These are phyloP conservation scores for Didymella segeticola DNA, from an alignment of 2,329 filamentous ascomycete species.

Conservation along the genomic window DNA sequence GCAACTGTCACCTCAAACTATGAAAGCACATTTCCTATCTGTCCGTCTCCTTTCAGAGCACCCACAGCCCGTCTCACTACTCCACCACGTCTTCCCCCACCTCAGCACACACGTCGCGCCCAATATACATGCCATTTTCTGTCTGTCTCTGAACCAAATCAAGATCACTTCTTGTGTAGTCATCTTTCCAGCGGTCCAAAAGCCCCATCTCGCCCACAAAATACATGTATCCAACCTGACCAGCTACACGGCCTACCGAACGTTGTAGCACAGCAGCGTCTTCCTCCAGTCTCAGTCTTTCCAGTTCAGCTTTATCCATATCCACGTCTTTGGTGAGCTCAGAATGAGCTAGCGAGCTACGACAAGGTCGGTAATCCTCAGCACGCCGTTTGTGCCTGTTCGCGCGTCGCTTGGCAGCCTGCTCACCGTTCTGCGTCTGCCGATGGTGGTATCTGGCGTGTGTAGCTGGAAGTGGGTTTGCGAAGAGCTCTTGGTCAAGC, in stretches of 20 bases:
- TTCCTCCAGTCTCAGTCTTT: slow-evolving; percentile 19
- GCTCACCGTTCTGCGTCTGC: background rate
- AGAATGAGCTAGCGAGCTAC: slow-evolving; percentile 32
- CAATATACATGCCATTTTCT: background rate
- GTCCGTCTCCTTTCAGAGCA: too few species aligned
- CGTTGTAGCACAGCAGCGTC: slow-evolving; percentile 20
- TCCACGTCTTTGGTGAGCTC: slow-evolving; percentile 24
- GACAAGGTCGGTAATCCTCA: slow-evolving; percentile 24
- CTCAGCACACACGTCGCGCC: background rate
- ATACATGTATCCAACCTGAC: slow-evolving; percentile 39
- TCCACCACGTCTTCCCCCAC: background rate
- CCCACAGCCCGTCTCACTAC: background rate
- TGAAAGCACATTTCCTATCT: background rate
- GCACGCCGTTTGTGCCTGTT: slow-evolving; percentile 17
- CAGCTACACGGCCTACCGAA: slow-evolving; percentile 17
- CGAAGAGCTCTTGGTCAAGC: slow-evolving; percentile 28
- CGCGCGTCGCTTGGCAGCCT: slow-evolving; percentile 1
- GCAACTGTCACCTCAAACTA: too few species aligned
- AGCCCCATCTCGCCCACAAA: slow-evolving; percentile 26
- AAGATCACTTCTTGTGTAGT: slow-evolving; percentile 26
- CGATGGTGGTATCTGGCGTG: slow-evolving; percentile 8
- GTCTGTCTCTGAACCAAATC: slow-evolving; percentile 22
- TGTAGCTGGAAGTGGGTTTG: slow-evolving; percentile 24
- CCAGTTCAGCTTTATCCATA: slow-evolving; percentile 16
- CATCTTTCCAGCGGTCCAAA: slow-evolving; percentile 23